Conservation (phyloP, 768 basidiomycete species). For the Psilocybe sp. region DNA sequence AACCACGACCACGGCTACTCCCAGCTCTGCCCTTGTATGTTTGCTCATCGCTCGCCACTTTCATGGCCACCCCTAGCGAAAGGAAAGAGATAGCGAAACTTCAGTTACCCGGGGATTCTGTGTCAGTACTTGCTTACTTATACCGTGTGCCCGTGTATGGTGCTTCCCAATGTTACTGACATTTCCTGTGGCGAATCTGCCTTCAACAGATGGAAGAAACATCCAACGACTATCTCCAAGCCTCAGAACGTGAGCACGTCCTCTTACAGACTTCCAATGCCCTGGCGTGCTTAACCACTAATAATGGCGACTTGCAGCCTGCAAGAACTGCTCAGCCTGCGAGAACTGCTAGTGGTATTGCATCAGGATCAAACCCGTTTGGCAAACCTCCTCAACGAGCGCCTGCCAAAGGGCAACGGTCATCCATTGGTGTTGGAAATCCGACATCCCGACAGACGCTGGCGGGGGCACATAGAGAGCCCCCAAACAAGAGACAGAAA, state of each 20-base stretch:
- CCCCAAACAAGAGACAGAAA: neutral
- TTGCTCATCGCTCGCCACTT: neutral
- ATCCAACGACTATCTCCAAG: conserved; percentile 7
- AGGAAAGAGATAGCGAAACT: conserved; percentile 5
- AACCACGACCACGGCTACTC: neutral
- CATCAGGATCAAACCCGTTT: conserved; percentile 1
- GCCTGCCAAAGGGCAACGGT: no score
- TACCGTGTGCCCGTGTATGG: neutral
- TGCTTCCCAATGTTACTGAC: neutral
- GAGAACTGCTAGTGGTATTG: no score
- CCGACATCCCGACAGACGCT: conserved; percentile 5
- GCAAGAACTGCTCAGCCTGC: no score
- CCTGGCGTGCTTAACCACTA: no score
- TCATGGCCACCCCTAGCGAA: conserved; percentile 8
- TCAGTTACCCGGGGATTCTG: neutral
- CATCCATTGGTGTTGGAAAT: conserved; percentile 4
- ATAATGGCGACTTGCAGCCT: no score
- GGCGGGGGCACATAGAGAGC: neutral
- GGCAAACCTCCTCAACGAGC: neutral
- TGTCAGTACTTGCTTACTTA: neutral
- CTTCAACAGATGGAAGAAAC: conserved; percentile 14
- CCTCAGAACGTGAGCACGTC: neutral
- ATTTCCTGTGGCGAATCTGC: neutral
- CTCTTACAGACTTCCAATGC: no score
- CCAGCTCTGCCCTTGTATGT: neutral